Evolutionary conservation across 2,329 filamentous ascomycete genomes (phyloP).

Genomic region (Didymosphaeria variabile): DNA sequence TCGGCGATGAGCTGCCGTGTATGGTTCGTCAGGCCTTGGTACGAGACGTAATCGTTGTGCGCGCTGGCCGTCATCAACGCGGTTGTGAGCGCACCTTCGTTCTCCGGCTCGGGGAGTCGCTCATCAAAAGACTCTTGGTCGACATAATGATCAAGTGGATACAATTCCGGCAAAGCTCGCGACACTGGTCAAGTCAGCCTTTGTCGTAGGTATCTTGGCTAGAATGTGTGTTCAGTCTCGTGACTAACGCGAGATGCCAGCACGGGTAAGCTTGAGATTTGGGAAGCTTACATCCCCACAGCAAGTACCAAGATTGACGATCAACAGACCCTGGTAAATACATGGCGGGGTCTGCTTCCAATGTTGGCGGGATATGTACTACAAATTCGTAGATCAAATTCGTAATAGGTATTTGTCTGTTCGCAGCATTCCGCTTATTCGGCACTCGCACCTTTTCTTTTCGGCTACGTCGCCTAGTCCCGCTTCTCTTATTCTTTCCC

Average conservation of each 20-base stretch:
- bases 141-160: background rate
- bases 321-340: background rate
- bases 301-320: background rate
- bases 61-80: slow-evolving; percentile 1
- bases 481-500: slow-evolving; percentile 21
- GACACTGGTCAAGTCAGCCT: background rate
- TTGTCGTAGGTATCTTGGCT: background rate
- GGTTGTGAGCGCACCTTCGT: background rate
- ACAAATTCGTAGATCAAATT: background rate
- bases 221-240: background rate
- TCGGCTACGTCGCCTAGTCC: slow-evolving; percentile 15
- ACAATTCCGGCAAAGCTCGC: background rate
- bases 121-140: background rate
- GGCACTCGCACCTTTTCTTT: background rate
- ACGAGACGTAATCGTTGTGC: background rate
- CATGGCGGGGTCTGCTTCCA: background rate
- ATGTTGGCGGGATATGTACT: background rate
- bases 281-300: slow-evolving; percentile 8
- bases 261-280: background rate
- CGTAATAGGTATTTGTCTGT: background rate
- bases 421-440: background rate
- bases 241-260: background rate
- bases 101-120: background rate
- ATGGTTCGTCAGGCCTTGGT: background rate
- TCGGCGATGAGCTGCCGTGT: background rate